Conservation (phyloP, 2,329 filamentous ascomycete species). For the Akanthomyces dipterigenus region DNA sequence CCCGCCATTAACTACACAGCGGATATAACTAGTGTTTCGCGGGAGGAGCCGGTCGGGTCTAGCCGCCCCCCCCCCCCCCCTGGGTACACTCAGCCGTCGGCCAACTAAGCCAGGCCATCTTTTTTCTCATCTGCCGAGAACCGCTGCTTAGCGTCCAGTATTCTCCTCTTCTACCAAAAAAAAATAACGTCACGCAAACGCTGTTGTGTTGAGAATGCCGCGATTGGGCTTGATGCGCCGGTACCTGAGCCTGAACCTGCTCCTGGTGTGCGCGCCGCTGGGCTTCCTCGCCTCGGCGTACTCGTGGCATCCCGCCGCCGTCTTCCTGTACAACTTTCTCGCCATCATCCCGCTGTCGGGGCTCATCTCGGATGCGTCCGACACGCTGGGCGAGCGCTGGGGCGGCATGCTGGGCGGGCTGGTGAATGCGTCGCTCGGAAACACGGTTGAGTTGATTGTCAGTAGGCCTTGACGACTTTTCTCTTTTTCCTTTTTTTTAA, state of each 20-base stretch:
- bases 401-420: conserved; percentile 12
- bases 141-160: too few relatives aligned
- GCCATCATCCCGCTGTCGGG: conserved; percentile 16
- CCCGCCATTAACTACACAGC: too few relatives aligned
- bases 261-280: conserved; percentile 13
- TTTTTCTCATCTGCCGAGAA: too few relatives aligned
- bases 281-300: conserved; percentile 10
- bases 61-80: too few relatives aligned
- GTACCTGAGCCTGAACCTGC: background rate
- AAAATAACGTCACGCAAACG: too few relatives aligned
- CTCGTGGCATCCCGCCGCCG: conserved; percentile 9
- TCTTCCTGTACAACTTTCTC: conserved; percentile 11
- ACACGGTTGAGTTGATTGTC: conserved; percentile 16
- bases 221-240: background rate
- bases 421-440: conserved; percentile 16
- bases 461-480: background rate
- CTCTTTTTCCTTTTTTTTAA: too few relatives aligned
- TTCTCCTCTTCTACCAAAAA: background rate
- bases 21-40: too few relatives aligned
- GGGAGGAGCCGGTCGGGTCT: too few relatives aligned
- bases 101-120: too few relatives aligned
- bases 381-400: conserved; percentile 13
- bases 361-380: conserved; percentile 14
- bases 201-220: background rate
- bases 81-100: too few relatives aligned